Base-by-base conservation (phyloP, 1,284 basidiomycete species). In the Boletus smithii region DNA sequence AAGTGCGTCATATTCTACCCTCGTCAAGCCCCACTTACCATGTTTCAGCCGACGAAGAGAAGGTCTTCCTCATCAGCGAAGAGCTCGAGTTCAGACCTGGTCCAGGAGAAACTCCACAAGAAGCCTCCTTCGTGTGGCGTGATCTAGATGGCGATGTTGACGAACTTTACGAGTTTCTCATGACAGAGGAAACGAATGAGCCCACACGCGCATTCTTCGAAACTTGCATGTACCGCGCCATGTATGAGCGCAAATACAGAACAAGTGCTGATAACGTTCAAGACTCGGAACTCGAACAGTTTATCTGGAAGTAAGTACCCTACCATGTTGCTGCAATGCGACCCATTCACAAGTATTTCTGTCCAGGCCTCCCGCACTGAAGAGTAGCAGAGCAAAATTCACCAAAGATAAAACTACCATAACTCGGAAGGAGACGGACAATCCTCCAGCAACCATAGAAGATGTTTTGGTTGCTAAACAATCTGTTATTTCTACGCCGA, bases 221-320 rank as follows among this genome's bases (percentile, higher is more conserved):
- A 68, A 85, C 90, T 38, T 94, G 93, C 66, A 88, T 94, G 75
- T 87, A 97, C 57, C 85, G 91, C 34, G 95, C 95, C 49, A 91
- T 95, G 77, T 97, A 86, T 67, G 95, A 97, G 67, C 80, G 91
- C 70, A 95, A 94, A 73, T 86, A 85, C 72, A 83, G 76, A 59
- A 73, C 60, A 43, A 82, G 79, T 52, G 88, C 89, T 16, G 88
- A 93, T 53, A 76, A 73, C 46, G 78, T 85, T 8, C 68, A 69
- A 16, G 88, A 91, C 55, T 66, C 73, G 4, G 84, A 89, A 43
- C 70, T 94, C 23, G 78, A 86, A 41, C 80, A 88, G 54, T 87
- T 94, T 57, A 79, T 89, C 26, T 89, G 82, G 79, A 76, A 76
- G 88, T 89, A 54, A 65, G 85, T 76, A 30, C 17, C 26, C 45